Evolutionary conservation across 192 early-diverging fungal species (phyloP).

Genomic region (Podila epigama): DNA sequence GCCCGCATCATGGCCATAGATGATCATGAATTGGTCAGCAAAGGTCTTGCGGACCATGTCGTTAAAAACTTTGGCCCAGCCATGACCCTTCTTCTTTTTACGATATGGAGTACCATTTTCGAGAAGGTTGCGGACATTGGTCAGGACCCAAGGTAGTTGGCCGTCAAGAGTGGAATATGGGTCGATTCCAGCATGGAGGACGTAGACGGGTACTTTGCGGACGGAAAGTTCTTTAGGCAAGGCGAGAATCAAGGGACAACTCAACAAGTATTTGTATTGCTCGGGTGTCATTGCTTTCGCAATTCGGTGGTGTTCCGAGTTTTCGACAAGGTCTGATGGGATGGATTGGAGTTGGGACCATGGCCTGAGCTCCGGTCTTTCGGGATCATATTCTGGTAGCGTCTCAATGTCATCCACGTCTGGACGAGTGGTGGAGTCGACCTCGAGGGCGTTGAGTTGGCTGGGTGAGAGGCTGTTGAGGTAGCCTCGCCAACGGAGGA

Average conservation of each 20-base stretch:
- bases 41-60: constrained; percentile 4
- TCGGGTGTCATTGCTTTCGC: constrained; percentile 14
- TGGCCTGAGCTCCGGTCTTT: not conserved
- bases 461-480: constrained; percentile 36
- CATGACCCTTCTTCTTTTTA: constrained; percentile 47
- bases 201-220: constrained; percentile 17
- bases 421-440: not conserved
- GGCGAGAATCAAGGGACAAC: constrained; percentile 35
- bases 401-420: not conserved
- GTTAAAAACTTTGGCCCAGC: constrained; percentile 52
- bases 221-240: constrained; percentile 11
- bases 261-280: constrained; percentile 32
- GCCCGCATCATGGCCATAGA: constrained; percentile 76
- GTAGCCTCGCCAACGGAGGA: constrained; percentile 62
- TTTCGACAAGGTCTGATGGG: constrained; percentile 18
- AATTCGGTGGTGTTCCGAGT: constrained; percentile 29
- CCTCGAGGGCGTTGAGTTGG: not conserved
- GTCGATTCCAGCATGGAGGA: constrained; percentile 29
- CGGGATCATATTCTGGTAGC: not conserved
- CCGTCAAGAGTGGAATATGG: not conserved
- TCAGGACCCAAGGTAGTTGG: constrained; percentile 27
- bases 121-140: constrained; percentile 54
- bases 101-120: constrained; percentile 41
- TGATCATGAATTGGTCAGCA: constrained; percentile 23
- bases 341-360: not conserved